phyloP scores from a whole-genome alignment of 306 rosid species.

The Casuarina equisetifolia region DNA sequence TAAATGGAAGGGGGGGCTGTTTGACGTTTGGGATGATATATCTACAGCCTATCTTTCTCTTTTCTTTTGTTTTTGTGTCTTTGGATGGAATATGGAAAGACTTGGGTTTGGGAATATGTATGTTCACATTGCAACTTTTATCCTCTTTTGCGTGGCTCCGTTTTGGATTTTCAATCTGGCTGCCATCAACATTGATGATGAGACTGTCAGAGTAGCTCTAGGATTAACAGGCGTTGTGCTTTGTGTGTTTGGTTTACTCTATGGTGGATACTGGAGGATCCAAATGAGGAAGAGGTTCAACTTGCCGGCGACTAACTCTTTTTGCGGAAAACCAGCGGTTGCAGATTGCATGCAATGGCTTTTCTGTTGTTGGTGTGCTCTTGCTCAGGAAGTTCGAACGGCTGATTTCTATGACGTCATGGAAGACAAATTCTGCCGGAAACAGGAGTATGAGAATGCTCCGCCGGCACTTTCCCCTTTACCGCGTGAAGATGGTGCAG shows the following conservation, averaged over 20 bases:
- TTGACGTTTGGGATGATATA: slow-evolving; percentile 42
- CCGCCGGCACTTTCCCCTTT: slow-evolving; percentile 33
- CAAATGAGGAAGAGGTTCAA: slow-evolving; percentile 55
- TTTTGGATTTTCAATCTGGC: slow-evolving; percentile 49
- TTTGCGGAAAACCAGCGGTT: slow-evolving; percentile 43
- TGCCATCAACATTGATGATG: slow-evolving; percentile 43
- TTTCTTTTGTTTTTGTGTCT: slow-evolving; percentile 49
- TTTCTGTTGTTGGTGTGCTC: slow-evolving; percentile 61
- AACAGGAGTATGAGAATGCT: background rate
- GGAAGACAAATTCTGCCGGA: slow-evolving; percentile 33
- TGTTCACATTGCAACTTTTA: slow-evolving; percentile 47
- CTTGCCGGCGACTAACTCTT: slow-evolving; percentile 36
- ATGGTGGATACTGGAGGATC: slow-evolving; percentile 66
- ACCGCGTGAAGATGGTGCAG: slow-evolving; percentile 37
- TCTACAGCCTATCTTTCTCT: slow-evolving; percentile 32
- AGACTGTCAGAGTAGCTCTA: slow-evolving; percentile 32
- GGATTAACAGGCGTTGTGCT: slow-evolving; percentile 38
- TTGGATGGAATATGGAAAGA: slow-evolving; percentile 54
- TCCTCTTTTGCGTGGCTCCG: slow-evolving; percentile 59
- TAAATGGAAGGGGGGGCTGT: slow-evolving; percentile 56
- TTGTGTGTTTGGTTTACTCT: slow-evolving; percentile 47
- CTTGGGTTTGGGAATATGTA: slow-evolving; percentile 54
- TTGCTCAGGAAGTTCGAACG: slow-evolving; percentile 62
- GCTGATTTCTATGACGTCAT: slow-evolving; percentile 41
- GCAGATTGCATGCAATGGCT: slow-evolving; percentile 53